Evolutionary conservation across 441 rosid species (phyloP), one percentile per base, ranked within the genome.

Genomic region (Kokia cookei): DNA sequence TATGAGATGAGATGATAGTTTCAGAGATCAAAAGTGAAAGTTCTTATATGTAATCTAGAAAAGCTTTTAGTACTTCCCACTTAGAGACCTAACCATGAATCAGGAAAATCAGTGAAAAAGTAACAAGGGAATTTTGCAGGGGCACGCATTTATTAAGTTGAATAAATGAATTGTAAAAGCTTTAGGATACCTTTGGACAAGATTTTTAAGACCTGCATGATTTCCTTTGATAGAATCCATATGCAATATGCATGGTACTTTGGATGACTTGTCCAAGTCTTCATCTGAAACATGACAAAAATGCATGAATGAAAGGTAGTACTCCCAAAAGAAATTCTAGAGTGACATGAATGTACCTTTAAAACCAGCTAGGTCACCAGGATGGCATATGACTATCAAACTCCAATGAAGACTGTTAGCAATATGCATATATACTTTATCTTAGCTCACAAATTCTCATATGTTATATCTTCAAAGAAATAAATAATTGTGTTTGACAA

Each of bases 171-270:
- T 63, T 3, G 24, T 27, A 63, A 75, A 77, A 71, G 55, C 69
- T 57, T 73, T 64, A 68, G 47, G 65, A 74, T 84, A 87, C 93
- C 91, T 87, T 75, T 89, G 93, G 61, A 87, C 74, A 11, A 89
- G 89, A 83, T 82, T 89, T 68, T 89, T 87, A 73, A 89, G 91
- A 42, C 93, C 91, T 24, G 88, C 84, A 60, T 89, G 93, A 77
- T 84, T 87, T 71, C 93, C 93, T 86, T 69, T 89, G 19, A 89
- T 84, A 65, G 93, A 89, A 78, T 89, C 91, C 93, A 89, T 89
- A 75, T 89, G 93, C 79, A 89, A 77, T 77, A 89, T 84, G 75
- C 93, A 89, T 19, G 93, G 91, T 40, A 89, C 74, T 74, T 82
- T 87, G 64, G 76, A 73, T 37, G 82, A 77, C 77, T 74, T 80